Evolutionary conservation across 2,329 filamentous ascomycete species (phyloP).

Genomic region (Monilinia fructicola): DNA sequence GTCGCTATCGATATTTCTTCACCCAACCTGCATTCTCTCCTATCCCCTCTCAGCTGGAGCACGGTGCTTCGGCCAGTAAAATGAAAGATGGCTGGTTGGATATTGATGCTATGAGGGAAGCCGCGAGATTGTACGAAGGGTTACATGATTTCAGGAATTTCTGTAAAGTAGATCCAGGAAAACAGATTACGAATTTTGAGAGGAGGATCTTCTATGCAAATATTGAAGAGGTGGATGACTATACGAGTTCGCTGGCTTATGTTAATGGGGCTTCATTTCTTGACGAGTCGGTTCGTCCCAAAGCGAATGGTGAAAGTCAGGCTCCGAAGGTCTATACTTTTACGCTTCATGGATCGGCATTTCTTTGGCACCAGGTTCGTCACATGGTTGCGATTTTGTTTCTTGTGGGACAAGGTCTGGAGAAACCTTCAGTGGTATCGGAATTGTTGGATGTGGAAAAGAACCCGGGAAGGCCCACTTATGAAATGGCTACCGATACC

Average conservation of each 20-base stretch:
- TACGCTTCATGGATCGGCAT: constrained; percentile 84
- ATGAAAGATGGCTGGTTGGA: constrained; percentile 75
- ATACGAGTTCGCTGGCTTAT: constrained; percentile 56
- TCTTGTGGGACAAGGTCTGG: constrained; percentile 83
- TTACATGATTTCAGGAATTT: constrained; percentile 95
- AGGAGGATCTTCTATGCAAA: constrained; percentile 77
- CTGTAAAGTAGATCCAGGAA: constrained; percentile 87
- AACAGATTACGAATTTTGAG: constrained; percentile 83
- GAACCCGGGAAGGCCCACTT: constrained; percentile 76
- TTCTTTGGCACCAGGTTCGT: constrained; percentile 97
- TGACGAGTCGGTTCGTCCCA: constrained; percentile 11
- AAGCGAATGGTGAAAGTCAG: constrained; percentile 4
- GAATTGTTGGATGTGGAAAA: constrained; percentile 70
- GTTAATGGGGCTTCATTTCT: constrained; percentile 40
- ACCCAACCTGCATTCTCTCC: constrained; percentile 87
- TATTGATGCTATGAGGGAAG: constrained; percentile 80
- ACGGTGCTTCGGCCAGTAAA: constrained; percentile 34
- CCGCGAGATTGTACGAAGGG: constrained; percentile 77
- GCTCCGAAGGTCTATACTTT: constrained; percentile 77
- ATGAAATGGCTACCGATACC: constrained; percentile 86
- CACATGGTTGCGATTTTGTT: constrained; percentile 95
- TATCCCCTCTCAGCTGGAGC: constrained; percentile 54
- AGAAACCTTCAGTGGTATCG: constrained; percentile 69
- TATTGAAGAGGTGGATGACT: constrained; percentile 67
- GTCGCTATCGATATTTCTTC: constrained; percentile 96